Percentiles rank a stretch among this genome's conserved stretches.
These are phyloP conservation scores for Choanephora cucurbitarum DNA, from an alignment of 371 early-diverging fungal genomes.

Conservation along the genomic window DNA sequence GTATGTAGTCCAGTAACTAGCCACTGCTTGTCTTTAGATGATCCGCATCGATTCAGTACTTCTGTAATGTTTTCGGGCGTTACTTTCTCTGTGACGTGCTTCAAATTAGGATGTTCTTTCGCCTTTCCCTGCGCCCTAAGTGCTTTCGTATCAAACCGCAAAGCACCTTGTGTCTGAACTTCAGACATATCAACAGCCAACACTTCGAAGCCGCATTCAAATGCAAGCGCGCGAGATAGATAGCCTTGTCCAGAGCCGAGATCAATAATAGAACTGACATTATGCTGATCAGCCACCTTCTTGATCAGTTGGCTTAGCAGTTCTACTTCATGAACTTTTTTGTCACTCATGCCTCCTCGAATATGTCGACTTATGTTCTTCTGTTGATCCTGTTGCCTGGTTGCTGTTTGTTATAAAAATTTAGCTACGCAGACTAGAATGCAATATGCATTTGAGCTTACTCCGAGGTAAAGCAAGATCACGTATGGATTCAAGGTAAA, in stretches of 20 bases:
- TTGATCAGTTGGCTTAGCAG: slow-evolving; percentile 59
- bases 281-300: slow-evolving; percentile 41
- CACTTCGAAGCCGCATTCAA: slow-evolving; percentile 67
- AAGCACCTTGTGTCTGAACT: slow-evolving; percentile 81
- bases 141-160: slow-evolving; percentile 60
- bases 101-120: slow-evolving; percentile 24
- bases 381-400: neutral
- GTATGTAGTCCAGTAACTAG: slow-evolving; percentile 85
- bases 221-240: slow-evolving; percentile 73
- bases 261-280: slow-evolving; percentile 59
- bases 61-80: slow-evolving; percentile 52
- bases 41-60: slow-evolving; percentile 32
- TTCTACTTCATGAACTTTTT: slow-evolving; percentile 76
- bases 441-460: no score
- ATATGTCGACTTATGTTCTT: slow-evolving; percentile 27
- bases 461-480: slow-evolving; percentile 28
- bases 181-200: slow-evolving; percentile 80
- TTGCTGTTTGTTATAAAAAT: neutral
- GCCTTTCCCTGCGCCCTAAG: slow-evolving; percentile 24
- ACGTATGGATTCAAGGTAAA: slow-evolving; percentile 13
- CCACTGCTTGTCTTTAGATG: slow-evolving; percentile 45
- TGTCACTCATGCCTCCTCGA: slow-evolving; percentile 72
- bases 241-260: slow-evolving; percentile 81
- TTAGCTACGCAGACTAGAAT: neutral
- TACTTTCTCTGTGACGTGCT: slow-evolving; percentile 58